Evolutionary conservation across 768 basidiomycete species (phyloP).

Genomic region (Pleurotus tuoliensis): DNA sequence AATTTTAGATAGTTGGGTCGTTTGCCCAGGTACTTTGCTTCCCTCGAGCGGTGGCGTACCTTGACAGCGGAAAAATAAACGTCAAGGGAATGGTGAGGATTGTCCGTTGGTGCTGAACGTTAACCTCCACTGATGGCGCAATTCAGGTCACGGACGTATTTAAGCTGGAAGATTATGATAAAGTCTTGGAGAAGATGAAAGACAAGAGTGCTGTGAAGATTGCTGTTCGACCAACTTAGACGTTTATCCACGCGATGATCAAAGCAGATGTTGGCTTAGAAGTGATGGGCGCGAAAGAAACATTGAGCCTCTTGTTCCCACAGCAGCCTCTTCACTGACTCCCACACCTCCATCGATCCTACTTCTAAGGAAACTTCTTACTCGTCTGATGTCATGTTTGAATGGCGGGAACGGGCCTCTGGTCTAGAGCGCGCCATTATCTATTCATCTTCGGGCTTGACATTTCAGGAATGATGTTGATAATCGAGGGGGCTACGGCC

Average conservation of each 20-base stretch:
- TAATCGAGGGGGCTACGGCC: too few species aligned
- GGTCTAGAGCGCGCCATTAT: too few species aligned
- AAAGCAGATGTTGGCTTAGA: too few species aligned
- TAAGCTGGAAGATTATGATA: slow-evolving; percentile 66
- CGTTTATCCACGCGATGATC: not conserved
- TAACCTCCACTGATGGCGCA: not conserved
- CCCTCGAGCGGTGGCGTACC: slow-evolving; percentile 85
- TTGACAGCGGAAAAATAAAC: slow-evolving; percentile 81
- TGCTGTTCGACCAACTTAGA: slow-evolving; percentile 2
- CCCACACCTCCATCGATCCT: too few species aligned
- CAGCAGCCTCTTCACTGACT: too few species aligned
- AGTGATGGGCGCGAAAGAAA: too few species aligned
- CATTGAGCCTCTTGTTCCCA: too few species aligned
- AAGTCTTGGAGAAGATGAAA: slow-evolving; percentile 70
- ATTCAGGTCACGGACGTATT: slow-evolving; percentile 52
- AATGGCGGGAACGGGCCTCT: too few species aligned
- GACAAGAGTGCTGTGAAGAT: slow-evolving; percentile 60
- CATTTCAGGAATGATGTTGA: too few species aligned
- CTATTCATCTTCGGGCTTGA: too few species aligned
- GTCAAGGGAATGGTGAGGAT: slow-evolving; percentile 50
- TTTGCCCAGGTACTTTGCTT: slow-evolving; percentile 90
- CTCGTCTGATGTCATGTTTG: too few species aligned
- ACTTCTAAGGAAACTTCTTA: too few species aligned
- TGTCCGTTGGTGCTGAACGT: not conserved
- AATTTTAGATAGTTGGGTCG: slow-evolving; percentile 75